A percentile compares a stretch with the other conserved stretches of the same genome.
Evolutionary conservation across 108 stramenopile genomes (phyloP).

Genomic region (Fragilaria radians): DNA sequence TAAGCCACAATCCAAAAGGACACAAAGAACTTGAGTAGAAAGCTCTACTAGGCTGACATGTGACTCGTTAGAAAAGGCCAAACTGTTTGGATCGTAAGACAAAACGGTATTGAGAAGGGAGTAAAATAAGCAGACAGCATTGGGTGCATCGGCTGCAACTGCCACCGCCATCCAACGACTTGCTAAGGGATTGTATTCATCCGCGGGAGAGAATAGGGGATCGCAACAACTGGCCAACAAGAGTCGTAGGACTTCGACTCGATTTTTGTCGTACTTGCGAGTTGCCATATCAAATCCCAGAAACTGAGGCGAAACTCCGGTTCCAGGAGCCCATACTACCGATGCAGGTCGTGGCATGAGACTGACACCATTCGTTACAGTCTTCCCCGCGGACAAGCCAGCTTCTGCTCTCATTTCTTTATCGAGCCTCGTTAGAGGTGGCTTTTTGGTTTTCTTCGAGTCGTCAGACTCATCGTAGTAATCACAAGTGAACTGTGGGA

Average conservation of each 20-base stretch:
- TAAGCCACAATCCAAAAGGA: constrained; percentile 84
- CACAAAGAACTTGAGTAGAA: constrained; percentile 80
- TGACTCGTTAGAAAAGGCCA: constrained; percentile 52
- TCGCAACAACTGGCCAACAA: constrained; percentile 84
- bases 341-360: constrained; percentile 49
- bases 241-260: constrained; percentile 90
- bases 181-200: constrained; percentile 85
- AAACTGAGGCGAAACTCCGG: constrained; percentile 41
- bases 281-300: constrained; percentile 37
- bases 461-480: constrained; percentile 70
- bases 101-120: constrained; percentile 88
- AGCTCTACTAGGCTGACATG: constrained; percentile 77
- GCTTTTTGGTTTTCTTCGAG: constrained; percentile 7
- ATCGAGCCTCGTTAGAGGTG: constrained; percentile 34
- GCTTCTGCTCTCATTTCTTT: constrained; percentile 47
- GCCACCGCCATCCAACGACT: constrained; percentile 85
- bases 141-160: constrained; percentile 86
- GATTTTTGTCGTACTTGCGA: constrained; percentile 87
- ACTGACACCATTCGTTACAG: constrained; percentile 40
- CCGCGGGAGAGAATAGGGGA: constrained; percentile 86
- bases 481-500: constrained; percentile 91
- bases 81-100: constrained; percentile 76
- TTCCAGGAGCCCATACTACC: constrained; percentile 73
- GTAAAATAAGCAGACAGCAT: constrained; percentile 88
- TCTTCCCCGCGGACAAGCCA: constrained; percentile 38